Percentiles rank a stretch among this genome's conserved stretches.
These are phyloP conservation scores for Ogataea pini DNA, from an alignment of 805 yeast genomes.

Conservation along the genomic window DNA sequence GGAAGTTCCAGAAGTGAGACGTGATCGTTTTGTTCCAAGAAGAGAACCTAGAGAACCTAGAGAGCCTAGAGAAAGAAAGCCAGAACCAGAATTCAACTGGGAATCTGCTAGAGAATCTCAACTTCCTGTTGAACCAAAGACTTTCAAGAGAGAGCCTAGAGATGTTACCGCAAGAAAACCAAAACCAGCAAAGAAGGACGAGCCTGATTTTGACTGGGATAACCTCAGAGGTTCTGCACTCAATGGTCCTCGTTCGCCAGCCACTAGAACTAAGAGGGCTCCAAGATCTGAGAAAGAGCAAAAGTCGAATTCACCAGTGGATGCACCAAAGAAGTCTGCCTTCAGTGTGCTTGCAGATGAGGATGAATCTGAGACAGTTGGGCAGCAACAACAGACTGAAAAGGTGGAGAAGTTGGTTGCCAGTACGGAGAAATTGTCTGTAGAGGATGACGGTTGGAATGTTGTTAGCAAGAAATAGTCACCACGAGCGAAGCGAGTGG, in stretches of 20 bases:
- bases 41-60: conserved; percentile 18
- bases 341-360: conserved; percentile 53
- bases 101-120: conserved; percentile 40
- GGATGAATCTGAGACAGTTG: conserved; percentile 48
- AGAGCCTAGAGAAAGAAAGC: conserved; percentile 29
- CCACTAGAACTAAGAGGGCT: conserved; percentile 6
- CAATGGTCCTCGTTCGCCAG: conserved; percentile 5
- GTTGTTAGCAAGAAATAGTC: conserved; percentile 39
- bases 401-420: conserved; percentile 12
- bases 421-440: conserved; percentile 39
- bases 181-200: conserved; percentile 18
- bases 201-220: conserved; percentile 24
- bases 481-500: background rate
- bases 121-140: conserved; percentile 26
- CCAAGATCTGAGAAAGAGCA: conserved; percentile 19
- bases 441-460: conserved; percentile 48
- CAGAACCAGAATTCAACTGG: conserved; percentile 47
- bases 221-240: conserved; percentile 30
- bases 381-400: conserved; percentile 10
- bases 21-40: conserved; percentile 29
- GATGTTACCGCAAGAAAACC: conserved; percentile 11
- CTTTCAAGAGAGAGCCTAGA: conserved; percentile 15
- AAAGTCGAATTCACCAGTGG: conserved; percentile 30
- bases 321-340: conserved; percentile 43
- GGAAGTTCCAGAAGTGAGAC: conserved; percentile 15